Base-by-base conservation (phyloP, 2,329 filamentous ascomycete species). In the Aschersonia sp. region DNA sequence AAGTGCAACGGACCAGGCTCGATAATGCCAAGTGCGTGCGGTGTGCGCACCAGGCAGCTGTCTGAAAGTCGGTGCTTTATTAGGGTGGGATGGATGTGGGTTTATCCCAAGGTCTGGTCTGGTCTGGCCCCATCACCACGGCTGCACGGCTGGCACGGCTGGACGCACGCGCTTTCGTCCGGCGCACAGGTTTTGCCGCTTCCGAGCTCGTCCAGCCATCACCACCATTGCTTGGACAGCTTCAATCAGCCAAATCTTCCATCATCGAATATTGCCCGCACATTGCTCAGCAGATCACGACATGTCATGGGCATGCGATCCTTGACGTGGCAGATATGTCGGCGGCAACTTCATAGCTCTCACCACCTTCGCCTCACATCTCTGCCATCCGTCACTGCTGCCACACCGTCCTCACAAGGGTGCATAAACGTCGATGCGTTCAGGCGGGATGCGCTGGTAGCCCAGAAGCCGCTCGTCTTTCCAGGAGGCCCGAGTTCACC, bases 401-500 rank as follows among this genome's bases (percentile, higher is more conserved):
- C 51, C 5, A 40, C 40, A n/a, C 50, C 53, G 45, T 51, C 52
- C n/a, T 38, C 49, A 12, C 29, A 32, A 29, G 47, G 48, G 12
- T 35, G 44, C 59, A 10, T 57, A 55, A 53, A 58, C 47, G 51
- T 77, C 44, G 58, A 67, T 1, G 51, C 56, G 10, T 85, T 85
- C 56, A 72, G 69, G 30, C 53, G 67, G n/a, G 53, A 63, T 38
- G 78, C 72, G 38, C 80, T 83, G 56, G 52, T 58, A 1, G 66
- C 73, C 1, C 69, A 74, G 44, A 63, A 59, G 20, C 82, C 82
- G 3, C 51, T 58, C 2, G 61, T 71, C 7, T 60, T 81, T 20
- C 64, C 79, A 5, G 69, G 68, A n/a, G 59, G 62, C 32, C 57
- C 59, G 5, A 56, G 59, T 2, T 74, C 74, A 45, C 52, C 59